Conservation (phyloP, 768 basidiomycete genomes). For the Calocera viscosa region DNA sequence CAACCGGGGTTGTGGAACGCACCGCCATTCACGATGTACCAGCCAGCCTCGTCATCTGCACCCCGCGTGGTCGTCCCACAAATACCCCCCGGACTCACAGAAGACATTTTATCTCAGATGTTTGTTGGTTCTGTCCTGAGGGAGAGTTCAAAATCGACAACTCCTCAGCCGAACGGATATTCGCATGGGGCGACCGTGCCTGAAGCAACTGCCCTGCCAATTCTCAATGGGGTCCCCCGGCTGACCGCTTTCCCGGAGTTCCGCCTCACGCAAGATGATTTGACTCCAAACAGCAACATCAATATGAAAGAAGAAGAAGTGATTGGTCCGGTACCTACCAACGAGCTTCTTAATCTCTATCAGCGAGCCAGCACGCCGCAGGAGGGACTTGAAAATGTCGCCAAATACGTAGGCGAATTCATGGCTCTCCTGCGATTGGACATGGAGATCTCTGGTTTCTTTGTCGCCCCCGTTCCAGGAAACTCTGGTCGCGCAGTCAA, state of each 20-base stretch:
- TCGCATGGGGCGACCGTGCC: not conserved
- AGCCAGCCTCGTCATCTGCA: not conserved
- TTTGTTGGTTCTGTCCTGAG: not conserved
- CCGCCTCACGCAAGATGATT: not conserved
- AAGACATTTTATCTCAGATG: not conserved
- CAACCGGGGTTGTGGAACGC: not conserved
- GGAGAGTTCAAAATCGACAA: not conserved
- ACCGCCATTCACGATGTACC: not conserved
- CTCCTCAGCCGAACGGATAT: not conserved
- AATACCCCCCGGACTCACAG: not conserved
- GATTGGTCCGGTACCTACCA: not conserved
- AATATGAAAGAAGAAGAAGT: not conserved
- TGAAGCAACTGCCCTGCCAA: not conserved
- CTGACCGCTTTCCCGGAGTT: not conserved
- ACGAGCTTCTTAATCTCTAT: slow-evolving; percentile 5
- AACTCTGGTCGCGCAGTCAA: not conserved
- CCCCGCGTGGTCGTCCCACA: not conserved
- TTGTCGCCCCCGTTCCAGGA: not conserved
- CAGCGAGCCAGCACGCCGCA: not conserved
- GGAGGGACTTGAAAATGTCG: not conserved
- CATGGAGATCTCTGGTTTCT: slow-evolving; percentile 1
- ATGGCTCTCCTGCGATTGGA: slow-evolving; percentile 4
- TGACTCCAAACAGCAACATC: no score
- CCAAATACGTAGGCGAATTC: not conserved
- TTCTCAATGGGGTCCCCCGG: not conserved